Percentiles rank a stretch among this genome's conserved stretches.
phyloP scores from a whole-genome alignment of 805 yeast species.

The Scheffersomyces ergatensis region DNA sequence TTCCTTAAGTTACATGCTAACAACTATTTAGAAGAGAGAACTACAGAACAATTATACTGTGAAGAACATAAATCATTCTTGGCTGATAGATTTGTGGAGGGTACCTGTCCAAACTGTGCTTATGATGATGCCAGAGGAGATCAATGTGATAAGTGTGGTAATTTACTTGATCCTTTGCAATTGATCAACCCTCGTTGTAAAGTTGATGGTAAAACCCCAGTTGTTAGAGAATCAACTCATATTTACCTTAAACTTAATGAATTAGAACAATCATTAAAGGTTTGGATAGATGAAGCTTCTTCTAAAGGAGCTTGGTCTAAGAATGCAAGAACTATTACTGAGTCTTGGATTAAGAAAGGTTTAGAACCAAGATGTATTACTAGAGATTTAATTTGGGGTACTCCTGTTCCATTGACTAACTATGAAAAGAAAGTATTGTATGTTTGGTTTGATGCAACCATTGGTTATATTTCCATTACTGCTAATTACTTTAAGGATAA shows the following conservation, averaged over 20 bases:
- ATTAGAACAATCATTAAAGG: slow-evolving; percentile 69
- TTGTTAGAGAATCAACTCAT: slow-evolving; percentile 78
- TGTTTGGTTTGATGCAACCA: slow-evolving; percentile 99
- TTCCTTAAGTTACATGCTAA: slow-evolving; percentile 75
- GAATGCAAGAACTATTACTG: slow-evolving; percentile 84
- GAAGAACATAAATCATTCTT: slow-evolving; percentile 84
- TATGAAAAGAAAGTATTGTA: slow-evolving; percentile 88
- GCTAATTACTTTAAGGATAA: slow-evolving; percentile 66
- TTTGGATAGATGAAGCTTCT: slow-evolving; percentile 71
- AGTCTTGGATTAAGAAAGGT: slow-evolving; percentile 93
- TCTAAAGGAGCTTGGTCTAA: slow-evolving; percentile 85
- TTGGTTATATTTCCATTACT: slow-evolving; percentile 94
- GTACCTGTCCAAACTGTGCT: slow-evolving; percentile 91
- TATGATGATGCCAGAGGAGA: slow-evolving; percentile 99
- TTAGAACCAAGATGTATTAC: slow-evolving; percentile 93
- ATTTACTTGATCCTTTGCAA: slow-evolving; percentile 85
- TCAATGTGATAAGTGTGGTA: slow-evolving; percentile 97
- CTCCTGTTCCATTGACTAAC: slow-evolving; percentile 90
- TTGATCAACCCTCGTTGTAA: slow-evolving; percentile 94
- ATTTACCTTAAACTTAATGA: slow-evolving; percentile 81
- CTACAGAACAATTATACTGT: slow-evolving; percentile 89
- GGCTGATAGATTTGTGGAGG: slow-evolving; percentile 97
- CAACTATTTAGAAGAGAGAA: slow-evolving; percentile 78
- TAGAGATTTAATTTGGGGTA: slow-evolving; percentile 97
- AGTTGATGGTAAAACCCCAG: slow-evolving; percentile 80